These are phyloP conservation scores for Cladosporium sp. DNA, from an alignment of 2,329 filamentous ascomycete species.

Conservation along the genomic window DNA sequence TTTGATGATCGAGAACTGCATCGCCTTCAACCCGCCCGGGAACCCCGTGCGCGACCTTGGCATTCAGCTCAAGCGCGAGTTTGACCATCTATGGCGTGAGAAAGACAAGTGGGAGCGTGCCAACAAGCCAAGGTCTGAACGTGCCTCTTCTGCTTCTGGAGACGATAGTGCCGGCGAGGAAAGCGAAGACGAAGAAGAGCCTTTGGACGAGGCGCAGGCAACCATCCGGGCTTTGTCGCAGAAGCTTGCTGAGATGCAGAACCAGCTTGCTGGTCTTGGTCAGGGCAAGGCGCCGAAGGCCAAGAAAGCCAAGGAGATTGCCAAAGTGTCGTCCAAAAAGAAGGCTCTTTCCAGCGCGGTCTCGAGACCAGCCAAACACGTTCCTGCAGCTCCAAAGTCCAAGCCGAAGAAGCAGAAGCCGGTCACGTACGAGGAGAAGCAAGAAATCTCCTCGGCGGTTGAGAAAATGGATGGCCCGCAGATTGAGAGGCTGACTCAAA, in stretches of 20 bases:
- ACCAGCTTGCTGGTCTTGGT: conserved; percentile 29
- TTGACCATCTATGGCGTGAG: conserved; percentile 71
- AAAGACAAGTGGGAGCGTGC: conserved; percentile 80
- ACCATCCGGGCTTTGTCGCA: conserved; percentile 71
- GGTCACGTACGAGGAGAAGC: conserved; percentile 79
- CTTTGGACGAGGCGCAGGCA: conserved; percentile 43
- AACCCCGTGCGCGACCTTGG: conserved; percentile 74
- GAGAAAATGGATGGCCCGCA: conserved; percentile 71
- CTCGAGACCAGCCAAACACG: conserved; percentile 21
- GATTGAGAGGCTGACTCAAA: conserved; percentile 77
- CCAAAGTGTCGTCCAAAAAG: conserved; percentile 18
- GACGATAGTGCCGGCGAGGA: conserved; percentile 72
- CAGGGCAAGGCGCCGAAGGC: conserved; percentile 51
- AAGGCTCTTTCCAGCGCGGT: conserved; percentile 22
- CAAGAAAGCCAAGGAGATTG: conserved; percentile 24
- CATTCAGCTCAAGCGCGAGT: conserved; percentile 71
- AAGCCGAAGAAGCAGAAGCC: conserved; percentile 64
- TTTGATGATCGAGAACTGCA: conserved; percentile 86
- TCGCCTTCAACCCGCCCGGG: conserved; percentile 81
- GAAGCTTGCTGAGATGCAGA: conserved; percentile 57
- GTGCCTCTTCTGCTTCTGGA: conserved; percentile 63
- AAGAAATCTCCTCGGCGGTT: conserved; percentile 67
- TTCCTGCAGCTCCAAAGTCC: conserved; percentile 32
- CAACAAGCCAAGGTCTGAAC: conserved; percentile 66
- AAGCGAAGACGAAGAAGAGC: conserved; percentile 49